Evolutionary conservation across 805 yeast genomes (phyloP), one percentile per base, ranked within the genome.

Genomic region (Yamadazyma takamatsuzukensis): DNA sequence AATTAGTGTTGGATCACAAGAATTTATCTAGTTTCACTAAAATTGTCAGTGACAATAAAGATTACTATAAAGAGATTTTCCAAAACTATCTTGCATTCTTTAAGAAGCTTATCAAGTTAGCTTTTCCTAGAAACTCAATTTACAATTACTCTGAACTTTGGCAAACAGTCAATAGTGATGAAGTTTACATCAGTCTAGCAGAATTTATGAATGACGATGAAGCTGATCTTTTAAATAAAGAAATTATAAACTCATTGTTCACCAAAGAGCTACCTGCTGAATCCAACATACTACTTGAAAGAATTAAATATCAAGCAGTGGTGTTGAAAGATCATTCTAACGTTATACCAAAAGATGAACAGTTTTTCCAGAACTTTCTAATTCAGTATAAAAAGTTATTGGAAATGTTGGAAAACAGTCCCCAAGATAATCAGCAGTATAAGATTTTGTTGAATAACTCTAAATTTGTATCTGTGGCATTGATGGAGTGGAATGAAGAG

Each of bases 31-130:
- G 36, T 16, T 49, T 45, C 29, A 46, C 57, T 9, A 58, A 57
- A 18, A 43, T 56, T 6, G 39, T 61, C 5, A 45, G 54, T 12
- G 68, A 64, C 38, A 64, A 65, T 38, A 46, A 44, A 34, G 38
- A 45, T 23, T 64, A 59, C 46, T 63, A 65, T 43, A 49, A 46
- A 18, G 68, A 64, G 32, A 48, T 64, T 4, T 48, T 43, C n/a
- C 24, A 11, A 7, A 38, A 57, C 11, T 61, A 40, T 47, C 25
- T 51, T 18, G 53, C 49, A 35, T 64, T 61, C 25, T 25, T 61
- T n/a, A 39, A 47, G 19, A 59, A 55, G 37, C 37, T 59, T 10
- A 42, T 61, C 16, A 40, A 39, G 14, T 28, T 40, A 11, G 46
- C 44, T n/a, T 42, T 44, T 25, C 33, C 34, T n/a, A 41, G 30